Evolutionary conservation across 176 grass and related monocot species (phyloP).

Genomic region (Tillandsia fasciculata): DNA sequence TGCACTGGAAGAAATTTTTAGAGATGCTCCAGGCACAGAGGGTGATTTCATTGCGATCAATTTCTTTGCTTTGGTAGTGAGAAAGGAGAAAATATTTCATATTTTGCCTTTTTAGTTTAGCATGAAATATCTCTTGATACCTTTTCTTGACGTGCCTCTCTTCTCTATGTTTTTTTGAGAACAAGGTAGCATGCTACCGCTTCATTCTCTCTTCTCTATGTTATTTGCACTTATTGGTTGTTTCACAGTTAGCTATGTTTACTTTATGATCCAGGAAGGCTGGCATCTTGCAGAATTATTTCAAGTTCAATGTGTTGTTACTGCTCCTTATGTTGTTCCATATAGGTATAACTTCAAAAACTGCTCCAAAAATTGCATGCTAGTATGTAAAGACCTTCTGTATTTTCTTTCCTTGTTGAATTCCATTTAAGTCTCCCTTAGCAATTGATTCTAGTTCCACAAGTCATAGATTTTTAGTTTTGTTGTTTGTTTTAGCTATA

Average conservation of each 20-base stretch:
- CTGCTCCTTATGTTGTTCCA: slow-evolving; percentile 81
- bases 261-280: slow-evolving; percentile 61
- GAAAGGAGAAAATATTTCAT: background rate
- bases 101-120: background rate
- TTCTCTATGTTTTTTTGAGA: background rate
- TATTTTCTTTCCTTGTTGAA: no score
- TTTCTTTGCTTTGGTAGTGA: slow-evolving; percentile 79
- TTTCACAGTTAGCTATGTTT: background rate
- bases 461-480: background rate
- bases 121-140: background rate
- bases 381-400: no score
- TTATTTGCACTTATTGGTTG: background rate
- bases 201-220: background rate
- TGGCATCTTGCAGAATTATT: slow-evolving; percentile 92
- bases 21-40: slow-evolving; percentile 29
- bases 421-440: no score
- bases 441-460: no score
- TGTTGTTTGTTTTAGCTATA: background rate
- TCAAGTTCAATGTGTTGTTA: slow-evolving; percentile 66
- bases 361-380: no score
- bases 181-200: no score
- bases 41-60: slow-evolving; percentile 71
- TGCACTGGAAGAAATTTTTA: slow-evolving; percentile 59
- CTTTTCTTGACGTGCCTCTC: background rate
- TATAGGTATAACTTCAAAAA: slow-evolving; percentile 58